phyloP scores from a whole-genome alignment of 1,284 basidiomycete species.

The Afroboletus lepidellus region DNA sequence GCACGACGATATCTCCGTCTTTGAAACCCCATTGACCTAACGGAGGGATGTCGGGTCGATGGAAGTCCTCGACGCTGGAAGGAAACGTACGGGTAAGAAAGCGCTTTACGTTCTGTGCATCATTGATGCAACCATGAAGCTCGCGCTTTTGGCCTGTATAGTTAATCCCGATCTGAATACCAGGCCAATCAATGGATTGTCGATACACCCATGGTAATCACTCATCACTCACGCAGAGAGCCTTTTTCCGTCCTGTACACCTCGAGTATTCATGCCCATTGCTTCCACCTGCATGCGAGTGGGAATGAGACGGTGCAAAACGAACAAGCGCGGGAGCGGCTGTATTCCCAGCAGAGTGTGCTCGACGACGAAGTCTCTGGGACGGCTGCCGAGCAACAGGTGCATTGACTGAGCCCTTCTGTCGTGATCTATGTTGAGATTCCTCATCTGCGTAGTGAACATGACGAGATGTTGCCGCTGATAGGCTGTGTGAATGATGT shows the following conservation, averaged over 20 bases:
- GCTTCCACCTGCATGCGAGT: conserved; percentile 1
- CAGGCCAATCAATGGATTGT: neutral
- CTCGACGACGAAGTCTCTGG: conserved; percentile 21
- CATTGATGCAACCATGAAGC: conserved; percentile 81
- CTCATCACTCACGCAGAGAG: conserved; percentile 59
- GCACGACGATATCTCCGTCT: conserved; percentile 70
- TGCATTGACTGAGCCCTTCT: conserved; percentile 7
- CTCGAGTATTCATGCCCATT: conserved; percentile 54
- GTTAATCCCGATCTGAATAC: conserved; percentile 69
- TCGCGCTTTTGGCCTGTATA: conserved; percentile 64
- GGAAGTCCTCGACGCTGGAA: neutral
- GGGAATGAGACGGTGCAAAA: conserved; percentile 4
- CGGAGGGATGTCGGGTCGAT: neutral
- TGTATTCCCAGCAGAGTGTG: conserved; percentile 21
- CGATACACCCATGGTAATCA: neutral
- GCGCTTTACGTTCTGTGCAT: conserved; percentile 66
- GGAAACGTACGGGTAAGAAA: conserved; percentile 67
- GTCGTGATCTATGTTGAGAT: conserved; percentile 11
- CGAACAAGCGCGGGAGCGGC: neutral
- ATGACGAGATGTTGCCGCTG: conserved; percentile 22
- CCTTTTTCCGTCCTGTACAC: conserved; percentile 70
- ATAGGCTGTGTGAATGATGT: conserved; percentile 15
- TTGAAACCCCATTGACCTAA: conserved; percentile 64
- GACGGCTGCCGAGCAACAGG: conserved; percentile 6
- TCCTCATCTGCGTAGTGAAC: conserved; percentile 27